A percentile compares a stretch with the other conserved stretches of the same genome.
phyloP scores from a whole-genome alignment of 768 basidiomycete genomes.

The Lentinula lateritia region DNA sequence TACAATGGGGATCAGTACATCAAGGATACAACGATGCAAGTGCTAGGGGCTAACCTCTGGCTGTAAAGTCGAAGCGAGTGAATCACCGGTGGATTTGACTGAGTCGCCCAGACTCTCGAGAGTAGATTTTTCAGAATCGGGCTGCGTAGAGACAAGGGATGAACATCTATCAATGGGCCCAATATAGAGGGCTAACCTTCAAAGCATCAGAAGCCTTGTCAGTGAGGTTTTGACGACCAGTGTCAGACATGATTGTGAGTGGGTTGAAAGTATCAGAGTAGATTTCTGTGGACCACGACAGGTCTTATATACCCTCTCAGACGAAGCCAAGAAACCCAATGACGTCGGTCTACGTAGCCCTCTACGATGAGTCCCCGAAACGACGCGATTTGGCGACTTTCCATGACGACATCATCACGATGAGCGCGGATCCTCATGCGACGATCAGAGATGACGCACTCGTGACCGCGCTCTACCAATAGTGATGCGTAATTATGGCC shows the following conservation, averaged over 20 bases:
- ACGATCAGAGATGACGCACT: too few species aligned
- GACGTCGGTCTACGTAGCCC: not conserved
- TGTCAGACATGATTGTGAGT: conserved; percentile 43
- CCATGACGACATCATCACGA: too few species aligned
- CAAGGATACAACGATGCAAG: not conserved
- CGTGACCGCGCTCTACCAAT: too few species aligned
- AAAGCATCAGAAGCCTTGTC: conserved; percentile 48
- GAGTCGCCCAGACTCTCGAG: conserved; percentile 46
- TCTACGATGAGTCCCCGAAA: not conserved
- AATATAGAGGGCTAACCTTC: conserved; percentile 42
- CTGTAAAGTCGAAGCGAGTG: conserved; percentile 39
- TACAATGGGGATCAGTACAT: conserved; percentile 14
- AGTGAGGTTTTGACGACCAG: conserved; percentile 50
- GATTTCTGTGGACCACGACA: not conserved
- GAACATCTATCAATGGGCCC: not conserved
- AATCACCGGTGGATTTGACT: conserved; percentile 43
- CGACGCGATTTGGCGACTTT: not conserved
- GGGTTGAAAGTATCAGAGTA: not conserved
- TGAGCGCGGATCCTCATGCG: too few species aligned
- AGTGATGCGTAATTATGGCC: too few species aligned
- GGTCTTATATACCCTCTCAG: not conserved
- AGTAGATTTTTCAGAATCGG: conserved; percentile 52
- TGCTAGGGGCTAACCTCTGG: conserved; percentile 31
- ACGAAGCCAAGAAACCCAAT: not conserved
- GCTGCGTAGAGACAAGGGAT: conserved; percentile 26